A percentile compares a stretch with the other conserved stretches of the same genome.
phyloP scores from a whole-genome alignment of 352 stramenopile species.

The Vaucheria bursata region DNA sequence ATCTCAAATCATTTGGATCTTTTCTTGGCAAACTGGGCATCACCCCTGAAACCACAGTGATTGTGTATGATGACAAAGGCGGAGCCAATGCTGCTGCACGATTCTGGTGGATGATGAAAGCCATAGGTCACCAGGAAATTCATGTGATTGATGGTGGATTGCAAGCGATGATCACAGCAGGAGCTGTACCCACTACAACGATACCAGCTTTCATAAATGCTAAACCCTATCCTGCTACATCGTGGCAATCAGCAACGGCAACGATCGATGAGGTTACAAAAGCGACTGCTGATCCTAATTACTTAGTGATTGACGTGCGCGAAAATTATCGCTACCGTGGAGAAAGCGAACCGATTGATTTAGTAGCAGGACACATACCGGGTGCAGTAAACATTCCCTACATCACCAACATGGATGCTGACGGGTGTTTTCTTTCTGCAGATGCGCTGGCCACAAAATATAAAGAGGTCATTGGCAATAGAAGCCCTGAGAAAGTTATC shows the following conservation, averaged over 20 bases:
- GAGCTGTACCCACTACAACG: neutral
- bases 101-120: neutral
- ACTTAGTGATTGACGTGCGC: neutral
- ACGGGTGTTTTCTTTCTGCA: neutral
- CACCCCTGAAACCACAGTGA: neutral
- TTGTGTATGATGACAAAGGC: neutral
- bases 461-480: neutral
- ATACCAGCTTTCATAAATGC: too few species aligned
- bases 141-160: neutral
- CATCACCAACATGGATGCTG: neutral
- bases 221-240: neutral
- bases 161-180: neutral
- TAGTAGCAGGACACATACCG: neutral
- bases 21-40: neutral
- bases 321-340: neutral
- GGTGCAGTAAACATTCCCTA: neutral
- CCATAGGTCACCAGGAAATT: neutral
- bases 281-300: neutral
- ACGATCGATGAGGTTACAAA: neutral
- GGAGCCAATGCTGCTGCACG: neutral
- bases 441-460: neutral
- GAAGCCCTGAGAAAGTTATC: neutral
- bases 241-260: neutral
- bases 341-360: neutral
- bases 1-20: too few species aligned